Evolutionary conservation across 345 rosid species (phyloP).

Genomic region (Psidium guajava): DNA sequence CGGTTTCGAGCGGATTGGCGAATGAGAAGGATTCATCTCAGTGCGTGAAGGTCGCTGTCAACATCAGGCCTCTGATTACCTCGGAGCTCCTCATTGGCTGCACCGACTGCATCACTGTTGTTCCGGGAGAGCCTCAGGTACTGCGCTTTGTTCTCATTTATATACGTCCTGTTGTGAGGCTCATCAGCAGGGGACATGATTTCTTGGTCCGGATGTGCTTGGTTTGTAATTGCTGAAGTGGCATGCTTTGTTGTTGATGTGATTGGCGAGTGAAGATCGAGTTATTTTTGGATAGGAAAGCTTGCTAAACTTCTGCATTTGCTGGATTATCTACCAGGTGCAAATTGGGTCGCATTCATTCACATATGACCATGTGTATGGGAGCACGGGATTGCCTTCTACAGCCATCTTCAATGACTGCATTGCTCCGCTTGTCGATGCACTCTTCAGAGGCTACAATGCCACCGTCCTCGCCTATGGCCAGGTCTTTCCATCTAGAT

Average conservation of each 20-base stretch:
- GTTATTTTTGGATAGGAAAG: not conserved
- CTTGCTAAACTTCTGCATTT: not conserved
- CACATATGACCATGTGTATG: constrained; percentile 75
- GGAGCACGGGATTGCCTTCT: constrained; percentile 39
- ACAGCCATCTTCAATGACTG: constrained; percentile 45
- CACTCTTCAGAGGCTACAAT: constrained; percentile 74
- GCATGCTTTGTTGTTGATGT: not conserved
- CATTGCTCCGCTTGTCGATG: constrained; percentile 84
- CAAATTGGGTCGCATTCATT: constrained; percentile 81
- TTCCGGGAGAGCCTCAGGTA: constrained; percentile 91
- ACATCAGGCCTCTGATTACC: constrained; percentile 79
- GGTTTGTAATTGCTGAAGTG: not conserved
- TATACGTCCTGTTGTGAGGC: not conserved
- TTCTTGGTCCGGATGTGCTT: not conserved
- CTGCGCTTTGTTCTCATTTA: too few species aligned
- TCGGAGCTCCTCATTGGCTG: constrained; percentile 81
- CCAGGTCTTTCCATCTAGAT: constrained; percentile 37
- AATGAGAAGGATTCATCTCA: constrained; percentile 27
- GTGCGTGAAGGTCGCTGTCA: constrained; percentile 82
- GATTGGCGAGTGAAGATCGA: not conserved
- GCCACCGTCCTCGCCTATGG: constrained; percentile 97
- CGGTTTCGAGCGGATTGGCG: not conserved
- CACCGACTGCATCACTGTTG: constrained; percentile 77
- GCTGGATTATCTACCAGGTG: constrained; percentile 27
- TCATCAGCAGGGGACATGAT: not conserved